Percentiles rank a stretch among this genome's conserved stretches.
These are phyloP conservation scores for Bidens hawaiensis DNA, from an alignment of 140 eudicot species.

Conservation along the genomic window DNA sequence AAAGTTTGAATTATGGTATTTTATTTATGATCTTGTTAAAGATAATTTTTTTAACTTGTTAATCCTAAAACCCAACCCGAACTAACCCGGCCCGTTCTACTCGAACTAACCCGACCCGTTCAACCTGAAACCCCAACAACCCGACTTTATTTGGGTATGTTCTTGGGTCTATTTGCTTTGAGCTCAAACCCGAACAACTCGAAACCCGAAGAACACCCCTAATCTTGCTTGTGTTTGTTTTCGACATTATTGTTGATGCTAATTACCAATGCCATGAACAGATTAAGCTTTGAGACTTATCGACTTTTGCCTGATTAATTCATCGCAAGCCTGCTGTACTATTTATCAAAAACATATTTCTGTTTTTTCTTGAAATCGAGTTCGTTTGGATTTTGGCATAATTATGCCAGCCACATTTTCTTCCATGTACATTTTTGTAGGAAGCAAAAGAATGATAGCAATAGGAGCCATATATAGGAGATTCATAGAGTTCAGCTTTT, in stretches of 20 bases:
- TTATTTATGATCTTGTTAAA: no score
- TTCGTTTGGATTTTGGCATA: no score
- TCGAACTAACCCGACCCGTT: no score
- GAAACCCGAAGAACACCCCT: no score
- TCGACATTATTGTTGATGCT: conserved; percentile 12
- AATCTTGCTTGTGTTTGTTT: conserved; percentile 26
- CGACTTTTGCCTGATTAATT: conserved; percentile 25
- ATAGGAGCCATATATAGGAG: conserved; percentile 97
- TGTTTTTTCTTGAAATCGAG: conserved; percentile 1
- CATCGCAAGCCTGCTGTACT: conserved; percentile 13
- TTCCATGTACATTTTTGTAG: conserved; percentile 79
- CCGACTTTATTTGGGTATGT: no score
- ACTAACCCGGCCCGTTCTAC: no score
- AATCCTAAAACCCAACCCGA: no score
- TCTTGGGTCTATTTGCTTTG: no score
- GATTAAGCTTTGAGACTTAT: conserved; percentile 19
- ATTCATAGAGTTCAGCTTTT: conserved; percentile 87
- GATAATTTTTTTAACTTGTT: no score
- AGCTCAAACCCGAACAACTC: no score
- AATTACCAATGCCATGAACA: conserved; percentile 14
- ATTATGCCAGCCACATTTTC: conserved; percentile 74
- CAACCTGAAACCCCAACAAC: no score
- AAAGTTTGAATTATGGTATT: no score
- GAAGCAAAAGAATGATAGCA: conserved; percentile 74
- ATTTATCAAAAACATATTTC: conserved; percentile 4